A percentile compares a stretch with the other conserved stretches of the same genome.
Conservation (phyloP, 2,329 filamentous ascomycete species). For the Cyphellophora europaea region DNA sequence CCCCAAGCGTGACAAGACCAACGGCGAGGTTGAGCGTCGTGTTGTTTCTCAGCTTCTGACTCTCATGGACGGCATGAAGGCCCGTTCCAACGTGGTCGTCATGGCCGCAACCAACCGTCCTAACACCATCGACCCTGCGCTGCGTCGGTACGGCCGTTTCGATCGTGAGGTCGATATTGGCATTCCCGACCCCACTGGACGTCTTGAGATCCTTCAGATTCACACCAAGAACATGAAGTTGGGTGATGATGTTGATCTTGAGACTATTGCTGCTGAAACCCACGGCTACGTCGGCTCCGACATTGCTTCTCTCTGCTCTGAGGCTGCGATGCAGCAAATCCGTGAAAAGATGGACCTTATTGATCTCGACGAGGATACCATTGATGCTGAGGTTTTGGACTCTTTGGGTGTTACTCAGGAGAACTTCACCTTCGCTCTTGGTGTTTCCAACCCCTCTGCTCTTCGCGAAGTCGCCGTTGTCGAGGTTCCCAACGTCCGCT, state of each 20-base stretch:
- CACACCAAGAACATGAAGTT: slow-evolving; percentile 99
- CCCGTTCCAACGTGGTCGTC: slow-evolving; percentile 93
- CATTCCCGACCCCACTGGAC: slow-evolving; percentile 93
- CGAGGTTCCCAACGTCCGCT: slow-evolving; percentile 97
- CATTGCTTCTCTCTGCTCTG: slow-evolving; percentile 94
- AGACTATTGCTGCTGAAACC: slow-evolving; percentile 93
- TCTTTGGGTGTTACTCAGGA: slow-evolving; percentile 99
- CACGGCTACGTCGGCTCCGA: slow-evolving; percentile 99
- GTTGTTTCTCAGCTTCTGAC: slow-evolving; percentile 95
- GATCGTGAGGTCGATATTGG: slow-evolving; percentile 98
- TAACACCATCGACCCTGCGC: slow-evolving; percentile 95
- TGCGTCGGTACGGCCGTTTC: slow-evolving; percentile 96
- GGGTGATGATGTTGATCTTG: slow-evolving; percentile 88
- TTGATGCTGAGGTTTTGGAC: slow-evolving; percentile 95
- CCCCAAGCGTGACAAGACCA: slow-evolving; percentile 99
- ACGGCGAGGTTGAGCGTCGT: slow-evolving; percentile 96
- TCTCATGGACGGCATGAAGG: slow-evolving; percentile 99
- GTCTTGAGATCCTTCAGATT: slow-evolving; percentile 97
- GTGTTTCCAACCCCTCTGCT: slow-evolving; percentile 95
- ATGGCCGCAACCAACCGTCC: slow-evolving; percentile 99
- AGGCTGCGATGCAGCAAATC: slow-evolving; percentile 99
- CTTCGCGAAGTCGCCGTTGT: slow-evolving; percentile 98
- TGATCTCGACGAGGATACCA: slow-evolving; percentile 96
- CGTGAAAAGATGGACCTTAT: slow-evolving; percentile 99
- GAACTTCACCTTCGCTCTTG: slow-evolving; percentile 98